These are phyloP conservation scores for Aurifilum marmelostoma DNA, from an alignment of 2,329 filamentous ascomycete species.

Conservation along the genomic window DNA sequence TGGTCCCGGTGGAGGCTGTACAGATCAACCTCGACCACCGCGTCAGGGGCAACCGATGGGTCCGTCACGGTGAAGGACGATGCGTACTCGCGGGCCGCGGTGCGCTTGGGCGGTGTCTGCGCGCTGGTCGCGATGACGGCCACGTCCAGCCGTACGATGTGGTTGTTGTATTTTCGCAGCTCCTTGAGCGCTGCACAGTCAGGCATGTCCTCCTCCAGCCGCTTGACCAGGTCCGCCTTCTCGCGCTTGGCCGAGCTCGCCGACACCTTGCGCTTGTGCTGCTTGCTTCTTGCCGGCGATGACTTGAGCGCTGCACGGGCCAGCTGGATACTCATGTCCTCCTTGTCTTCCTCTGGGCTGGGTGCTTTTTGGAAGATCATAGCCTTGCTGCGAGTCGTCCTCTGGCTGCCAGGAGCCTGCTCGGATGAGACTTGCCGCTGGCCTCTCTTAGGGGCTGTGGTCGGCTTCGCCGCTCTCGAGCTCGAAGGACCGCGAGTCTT, in stretches of 20 bases:
- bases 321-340: slow-evolving; percentile 37
- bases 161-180: slow-evolving; percentile 52
- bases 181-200: slow-evolving; percentile 57
- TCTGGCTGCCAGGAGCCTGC: slow-evolving; percentile 20
- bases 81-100: slow-evolving; percentile 62
- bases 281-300: slow-evolving; percentile 31
- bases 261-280: slow-evolving; percentile 29
- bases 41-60: slow-evolving; percentile 53
- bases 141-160: slow-evolving; percentile 46
- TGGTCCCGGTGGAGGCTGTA: slow-evolving; percentile 62
- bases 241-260: slow-evolving; percentile 32
- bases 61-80: slow-evolving; percentile 62
- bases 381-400: slow-evolving; percentile 29
- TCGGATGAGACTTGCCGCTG: slow-evolving; percentile 20
- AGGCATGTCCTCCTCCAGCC: slow-evolving; percentile 52
- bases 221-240: slow-evolving; percentile 51
- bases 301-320: slow-evolving; percentile 39
- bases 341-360: slow-evolving; percentile 30
- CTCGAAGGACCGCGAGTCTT: slow-evolving; percentile 10
- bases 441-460: slow-evolving; percentile 3
- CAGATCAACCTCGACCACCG: slow-evolving; percentile 58
- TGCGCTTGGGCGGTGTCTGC: slow-evolving; percentile 55
- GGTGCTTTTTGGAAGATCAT: slow-evolving; percentile 26
- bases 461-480: slow-evolving; percentile 7
- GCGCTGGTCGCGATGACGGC: slow-evolving; percentile 57